Evolutionary conservation across 345 rosid genomes (phyloP).

Genomic region (Heritiera littoralis): DNA sequence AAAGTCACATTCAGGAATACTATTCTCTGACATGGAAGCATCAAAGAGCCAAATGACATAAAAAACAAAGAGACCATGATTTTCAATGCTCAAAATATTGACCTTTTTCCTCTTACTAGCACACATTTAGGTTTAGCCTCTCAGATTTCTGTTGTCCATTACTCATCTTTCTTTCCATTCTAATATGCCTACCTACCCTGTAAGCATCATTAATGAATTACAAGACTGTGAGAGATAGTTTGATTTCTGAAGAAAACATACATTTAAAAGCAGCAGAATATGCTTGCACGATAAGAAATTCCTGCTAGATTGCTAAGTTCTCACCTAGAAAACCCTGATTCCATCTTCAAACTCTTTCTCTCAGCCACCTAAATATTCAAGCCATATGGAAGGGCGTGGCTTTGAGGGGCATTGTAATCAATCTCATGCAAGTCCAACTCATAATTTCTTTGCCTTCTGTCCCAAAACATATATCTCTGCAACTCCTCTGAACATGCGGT

Average conservation of each 20-base stretch:
- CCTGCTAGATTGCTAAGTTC: not conserved
- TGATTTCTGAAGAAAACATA: not conserved
- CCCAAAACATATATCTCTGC: slow-evolving; percentile 20
- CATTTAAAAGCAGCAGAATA: not conserved
- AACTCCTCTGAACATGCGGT: slow-evolving; percentile 22
- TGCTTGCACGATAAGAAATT: slow-evolving; percentile 16
- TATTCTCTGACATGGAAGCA: not conserved
- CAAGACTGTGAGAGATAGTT: slow-evolving; percentile 7
- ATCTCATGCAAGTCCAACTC: slow-evolving; percentile 21
- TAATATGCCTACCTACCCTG: slow-evolving; percentile 7
- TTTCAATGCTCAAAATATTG: not conserved
- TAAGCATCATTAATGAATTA: slow-evolving; percentile 21
- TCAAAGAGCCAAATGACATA: not conserved
- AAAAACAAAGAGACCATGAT: not conserved
- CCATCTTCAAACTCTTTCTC: slow-evolving; percentile 20
- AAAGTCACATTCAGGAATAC: not conserved
- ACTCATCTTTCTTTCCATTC: not conserved
- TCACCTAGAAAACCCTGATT: slow-evolving; percentile 4
- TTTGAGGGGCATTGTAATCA: slow-evolving; percentile 25
- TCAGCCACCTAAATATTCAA: slow-evolving; percentile 3
- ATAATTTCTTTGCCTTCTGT: slow-evolving; percentile 23
- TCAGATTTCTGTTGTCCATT: not conserved
- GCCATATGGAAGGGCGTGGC: slow-evolving; percentile 31
- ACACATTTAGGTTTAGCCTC: not conserved
- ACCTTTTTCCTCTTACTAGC: not conserved